Conservation (phyloP, 306 rosid genomes). For the Trichosanthes truncata region DNA sequence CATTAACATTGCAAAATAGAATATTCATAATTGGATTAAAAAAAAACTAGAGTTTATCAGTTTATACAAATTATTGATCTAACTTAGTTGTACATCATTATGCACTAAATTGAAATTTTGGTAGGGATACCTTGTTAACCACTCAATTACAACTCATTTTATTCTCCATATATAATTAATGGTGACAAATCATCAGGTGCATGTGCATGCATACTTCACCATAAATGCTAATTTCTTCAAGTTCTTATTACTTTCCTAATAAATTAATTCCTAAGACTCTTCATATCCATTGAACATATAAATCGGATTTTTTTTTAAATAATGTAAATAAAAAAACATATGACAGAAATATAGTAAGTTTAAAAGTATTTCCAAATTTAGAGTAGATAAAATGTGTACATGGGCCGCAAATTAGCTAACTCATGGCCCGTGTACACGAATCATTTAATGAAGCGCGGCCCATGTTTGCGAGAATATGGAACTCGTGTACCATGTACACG, state of each 20-base stretch:
- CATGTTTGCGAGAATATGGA: no score
- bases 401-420: no score
- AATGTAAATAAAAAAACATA: no score
- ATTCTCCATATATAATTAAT: slow-evolving; percentile 5
- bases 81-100: not conserved
- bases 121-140: slow-evolving; percentile 9
- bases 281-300: not conserved
- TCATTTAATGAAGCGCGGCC: no score
- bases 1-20: not conserved
- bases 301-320: no score
- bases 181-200: not conserved
- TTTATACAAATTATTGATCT: not conserved
- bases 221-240: not conserved
- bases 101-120: not conserved
- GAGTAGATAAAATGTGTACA: no score
- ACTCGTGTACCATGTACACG: no score
- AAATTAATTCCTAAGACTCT: not conserved
- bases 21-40: not conserved
- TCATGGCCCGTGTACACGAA: no score
- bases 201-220: slow-evolving; percentile 12
- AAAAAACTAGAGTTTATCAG: not conserved
- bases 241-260: not conserved
- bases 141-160: slow-evolving; percentile 18
- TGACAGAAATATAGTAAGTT: no score
- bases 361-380: no score